These are phyloP conservation scores for Euphorbia celastroides DNA, from an alignment of 441 rosid species.

Conservation along the genomic window DNA sequence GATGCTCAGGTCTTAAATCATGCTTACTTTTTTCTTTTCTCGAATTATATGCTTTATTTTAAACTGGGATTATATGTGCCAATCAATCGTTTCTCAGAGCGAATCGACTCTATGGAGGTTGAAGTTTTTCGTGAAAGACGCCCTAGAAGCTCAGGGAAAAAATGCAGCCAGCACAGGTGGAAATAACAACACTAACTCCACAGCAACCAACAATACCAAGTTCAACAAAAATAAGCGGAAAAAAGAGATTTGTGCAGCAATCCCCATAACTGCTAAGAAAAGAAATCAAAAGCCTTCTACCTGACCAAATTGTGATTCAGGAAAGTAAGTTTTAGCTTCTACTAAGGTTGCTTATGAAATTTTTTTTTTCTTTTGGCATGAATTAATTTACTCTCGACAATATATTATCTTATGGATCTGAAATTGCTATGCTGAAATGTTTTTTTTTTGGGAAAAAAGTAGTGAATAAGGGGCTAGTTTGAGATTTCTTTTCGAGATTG, in stretches of 20 bases:
- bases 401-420: no score
- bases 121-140: conserved; percentile 80
- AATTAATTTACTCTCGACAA: no score
- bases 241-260: conserved; percentile 56
- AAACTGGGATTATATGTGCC: neutral
- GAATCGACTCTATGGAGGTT: conserved; percentile 88
- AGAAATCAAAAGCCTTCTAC: conserved; percentile 24
- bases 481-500: no score
- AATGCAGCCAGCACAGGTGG: conserved; percentile 39
- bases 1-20: conserved; percentile 55
- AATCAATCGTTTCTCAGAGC: conserved; percentile 29
- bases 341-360: neutral
- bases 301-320: conserved; percentile 3
- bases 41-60: no score
- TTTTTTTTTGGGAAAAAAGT: no score
- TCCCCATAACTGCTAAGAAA: conserved; percentile 57
- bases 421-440: no score
- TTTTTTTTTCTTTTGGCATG: no score
- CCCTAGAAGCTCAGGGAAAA: conserved; percentile 55
- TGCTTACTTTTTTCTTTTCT: neutral
- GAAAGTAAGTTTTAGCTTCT: neutral
- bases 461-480: no score
- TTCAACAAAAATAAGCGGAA: conserved; percentile 48
- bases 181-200: conserved; percentile 29
- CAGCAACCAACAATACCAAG: conserved; percentile 24